Conservation (phyloP, 2,329 filamentous ascomycete species). For the Alternaria alternata region DNA sequence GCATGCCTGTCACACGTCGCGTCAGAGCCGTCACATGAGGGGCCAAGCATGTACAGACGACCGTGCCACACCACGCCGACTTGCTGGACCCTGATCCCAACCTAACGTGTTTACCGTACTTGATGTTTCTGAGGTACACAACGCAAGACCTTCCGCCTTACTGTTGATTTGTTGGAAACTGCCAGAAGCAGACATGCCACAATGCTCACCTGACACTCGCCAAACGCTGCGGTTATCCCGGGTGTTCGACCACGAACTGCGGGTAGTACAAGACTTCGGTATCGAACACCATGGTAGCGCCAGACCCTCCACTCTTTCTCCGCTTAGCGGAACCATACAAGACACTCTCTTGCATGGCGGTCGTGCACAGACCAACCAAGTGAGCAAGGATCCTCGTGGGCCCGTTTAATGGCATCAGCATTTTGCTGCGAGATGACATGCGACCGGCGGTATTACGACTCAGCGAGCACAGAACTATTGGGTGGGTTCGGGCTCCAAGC, state of each 20-base stretch:
- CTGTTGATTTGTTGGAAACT: neutral
- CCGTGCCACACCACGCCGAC: conserved; percentile 16
- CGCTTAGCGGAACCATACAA: conserved; percentile 32
- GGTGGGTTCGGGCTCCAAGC: neutral
- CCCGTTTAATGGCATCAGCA: conserved; percentile 27
- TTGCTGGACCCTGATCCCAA: conserved; percentile 27
- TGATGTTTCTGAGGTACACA: neutral
- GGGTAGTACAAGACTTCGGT: conserved; percentile 31
- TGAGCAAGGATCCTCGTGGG: conserved; percentile 19
- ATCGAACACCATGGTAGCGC: conserved; percentile 32
- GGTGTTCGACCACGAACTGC: conserved; percentile 16
- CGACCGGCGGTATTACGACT: conserved; percentile 5
- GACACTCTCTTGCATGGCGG: conserved; percentile 17
- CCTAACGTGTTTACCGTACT: conserved; percentile 20
- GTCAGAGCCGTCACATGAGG: conserved; percentile 26
- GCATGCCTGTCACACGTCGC: no score
- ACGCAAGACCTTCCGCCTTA: neutral
- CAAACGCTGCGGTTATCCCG: conserved; percentile 31
- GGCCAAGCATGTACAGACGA: conserved; percentile 24
- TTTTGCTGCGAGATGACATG: conserved; percentile 33
- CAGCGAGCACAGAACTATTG: conserved; percentile 4
- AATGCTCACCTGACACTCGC: conserved; percentile 21
- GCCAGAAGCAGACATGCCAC: neutral
- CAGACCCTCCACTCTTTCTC: conserved; percentile 26
- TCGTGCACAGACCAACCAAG: conserved; percentile 25